These are phyloP conservation scores for Phialophora macrospora DNA, from an alignment of 2,329 filamentous ascomycete genomes.

Conservation along the genomic window DNA sequence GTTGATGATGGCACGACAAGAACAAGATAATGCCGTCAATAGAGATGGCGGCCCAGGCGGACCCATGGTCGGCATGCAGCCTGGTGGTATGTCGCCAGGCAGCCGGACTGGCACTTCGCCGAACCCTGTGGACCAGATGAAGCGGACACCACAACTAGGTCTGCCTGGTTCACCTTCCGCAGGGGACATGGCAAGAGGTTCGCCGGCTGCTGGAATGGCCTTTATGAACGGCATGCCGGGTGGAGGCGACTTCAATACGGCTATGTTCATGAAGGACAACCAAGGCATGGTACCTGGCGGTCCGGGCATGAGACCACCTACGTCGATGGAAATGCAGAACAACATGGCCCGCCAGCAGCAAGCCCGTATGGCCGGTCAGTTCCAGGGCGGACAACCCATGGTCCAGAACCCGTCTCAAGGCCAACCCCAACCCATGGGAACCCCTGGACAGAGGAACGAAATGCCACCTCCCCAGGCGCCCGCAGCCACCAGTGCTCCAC, in stretches of 20 bases:
- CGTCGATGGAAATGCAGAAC: constrained; percentile 56
- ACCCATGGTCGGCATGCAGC: constrained; percentile 51
- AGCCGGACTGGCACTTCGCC: constrained; percentile 64
- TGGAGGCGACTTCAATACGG: constrained; percentile 43
- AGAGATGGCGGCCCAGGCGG: constrained; percentile 56
- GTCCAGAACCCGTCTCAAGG: constrained; percentile 53
- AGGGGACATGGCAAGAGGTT: constrained; percentile 64
- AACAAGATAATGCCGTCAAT: constrained; percentile 66
- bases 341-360: constrained; percentile 43
- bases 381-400: constrained; percentile 52
- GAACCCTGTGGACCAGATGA: constrained; percentile 67
- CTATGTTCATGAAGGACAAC: constrained; percentile 54
- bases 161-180: constrained; percentile 63
- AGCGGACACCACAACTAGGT: constrained; percentile 65
- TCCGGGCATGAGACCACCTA: constrained; percentile 64
- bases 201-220: constrained; percentile 61
- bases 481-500: constrained; percentile 48
- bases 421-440: constrained; percentile 56
- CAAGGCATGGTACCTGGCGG: constrained; percentile 52
- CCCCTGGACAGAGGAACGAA: constrained; percentile 61
- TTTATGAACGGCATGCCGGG: constrained; percentile 58
- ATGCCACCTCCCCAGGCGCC: constrained; percentile 58
- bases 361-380: constrained; percentile 46
- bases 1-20: constrained; percentile 68
- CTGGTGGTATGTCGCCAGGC: constrained; percentile 61